These are phyloP conservation scores for Acanthamoeba pearcei DNA, from an alignment of 208 protist species.

Conservation along the genomic window DNA sequence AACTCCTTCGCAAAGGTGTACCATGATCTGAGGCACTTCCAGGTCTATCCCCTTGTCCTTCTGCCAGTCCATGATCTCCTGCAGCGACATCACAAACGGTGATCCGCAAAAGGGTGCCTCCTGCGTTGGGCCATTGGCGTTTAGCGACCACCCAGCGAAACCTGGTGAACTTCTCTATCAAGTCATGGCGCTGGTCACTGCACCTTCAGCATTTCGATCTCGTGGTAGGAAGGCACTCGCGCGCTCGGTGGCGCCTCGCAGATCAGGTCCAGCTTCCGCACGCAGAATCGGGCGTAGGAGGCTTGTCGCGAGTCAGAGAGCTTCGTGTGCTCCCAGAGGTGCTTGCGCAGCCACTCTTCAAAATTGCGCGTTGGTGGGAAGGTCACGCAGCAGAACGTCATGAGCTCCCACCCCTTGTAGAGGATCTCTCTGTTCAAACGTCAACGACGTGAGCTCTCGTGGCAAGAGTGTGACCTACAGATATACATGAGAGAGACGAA, in stretches of 20 bases:
- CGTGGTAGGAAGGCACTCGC: neutral
- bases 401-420: constrained; percentile 75
- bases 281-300: neutral
- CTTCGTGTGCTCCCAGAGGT: constrained; percentile 28
- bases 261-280: constrained; percentile 8
- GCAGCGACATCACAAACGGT: neutral
- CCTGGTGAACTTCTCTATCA: neutral
- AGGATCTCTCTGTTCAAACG: neutral
- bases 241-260: constrained; percentile 24
- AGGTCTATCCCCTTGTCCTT: neutral
- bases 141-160: neutral
- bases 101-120: constrained; percentile 37
- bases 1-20: constrained; percentile 11
- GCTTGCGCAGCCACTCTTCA: constrained; percentile 74
- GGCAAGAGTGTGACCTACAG: neutral
- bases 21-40: constrained; percentile 53
- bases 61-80: constrained; percentile 33
- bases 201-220: neutral
- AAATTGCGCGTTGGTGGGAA: constrained; percentile 69
- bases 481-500: neutral
- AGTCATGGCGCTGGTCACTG: too few relatives aligned
- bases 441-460: neutral
- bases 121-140: neutral
- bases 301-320: neutral
- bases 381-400: constrained; percentile 65